Evolutionary conservation across 2,329 filamentous ascomycete species (phyloP), one percentile per base, ranked within the genome.

Genomic region (Xylaria arbuscula): DNA sequence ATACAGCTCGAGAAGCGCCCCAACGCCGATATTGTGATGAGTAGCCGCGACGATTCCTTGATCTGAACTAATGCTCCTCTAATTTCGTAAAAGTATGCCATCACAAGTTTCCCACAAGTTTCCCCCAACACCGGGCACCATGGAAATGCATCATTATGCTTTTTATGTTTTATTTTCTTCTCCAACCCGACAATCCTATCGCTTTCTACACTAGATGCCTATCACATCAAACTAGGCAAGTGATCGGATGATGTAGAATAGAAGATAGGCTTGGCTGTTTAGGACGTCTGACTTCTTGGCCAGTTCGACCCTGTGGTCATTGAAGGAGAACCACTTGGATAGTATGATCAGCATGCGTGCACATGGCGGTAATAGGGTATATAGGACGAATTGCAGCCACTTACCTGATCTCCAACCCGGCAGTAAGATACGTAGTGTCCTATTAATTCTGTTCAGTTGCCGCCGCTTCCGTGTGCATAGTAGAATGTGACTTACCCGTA

Each of bases 361-460:
- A 34, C 22, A 24, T 22, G 22, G 56, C 32, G 2, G 19, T 51
- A 11, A 47, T 34, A 1, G 2, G 3, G 2, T 22, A 51, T 22
- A 51, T 17, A 7, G 7, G 19, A 22, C 9, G 28, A 4, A 47
- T 48, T 48, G 45, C 17, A 50, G 54, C 47, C 48, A 77, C 83
- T 70, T 79, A 88, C 87, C 83, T 92, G 88, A 64, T 93, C 91
- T 4, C 90, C 92, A 67, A 95, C 91, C 55, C 93, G 85, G 68
- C 92, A 94, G 79, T 97, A 98, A n/a, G 91, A 93, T 65, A 94
- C 90, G 76, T 97, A 98, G 78, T 98, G 94, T 17, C 94, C 82
- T 82, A 50, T 56, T 45, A 80, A 48, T 54, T 32, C 62, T 61
- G 54, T 55, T 51, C 47, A 64, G 51, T 22, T 3, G 10, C n/a